Evolutionary conservation across 495 filamentous ascomycete species (phyloP).

Genomic region (Penicillium canariense): DNA sequence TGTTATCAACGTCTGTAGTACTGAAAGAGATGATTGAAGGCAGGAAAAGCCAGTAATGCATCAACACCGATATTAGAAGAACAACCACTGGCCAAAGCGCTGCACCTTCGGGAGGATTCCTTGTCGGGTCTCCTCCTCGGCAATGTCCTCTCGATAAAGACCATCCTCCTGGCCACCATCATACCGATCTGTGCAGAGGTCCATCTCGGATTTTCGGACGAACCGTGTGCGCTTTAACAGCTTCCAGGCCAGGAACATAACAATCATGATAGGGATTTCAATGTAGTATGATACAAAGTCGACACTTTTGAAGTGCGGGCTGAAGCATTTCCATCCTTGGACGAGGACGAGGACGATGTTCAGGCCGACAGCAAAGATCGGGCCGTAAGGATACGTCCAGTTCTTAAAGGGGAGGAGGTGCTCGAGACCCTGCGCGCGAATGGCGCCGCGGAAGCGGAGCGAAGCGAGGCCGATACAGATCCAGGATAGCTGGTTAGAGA

Average conservation of each 20-base stretch:
- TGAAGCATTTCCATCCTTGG: conserved; percentile 60
- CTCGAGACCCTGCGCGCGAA: conserved; percentile 52
- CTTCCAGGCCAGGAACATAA: conserved; percentile 54
- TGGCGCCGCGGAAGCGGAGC: conserved; percentile 55
- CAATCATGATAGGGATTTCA: conserved; percentile 49
- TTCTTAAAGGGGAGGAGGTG: conserved; percentile 61
- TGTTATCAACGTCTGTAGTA: background rate
- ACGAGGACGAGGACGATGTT: conserved; percentile 57
- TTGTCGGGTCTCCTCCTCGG: conserved; percentile 8
- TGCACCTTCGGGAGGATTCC: conserved; percentile 23
- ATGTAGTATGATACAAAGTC: conserved; percentile 54
- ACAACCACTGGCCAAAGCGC: conserved; percentile 35
- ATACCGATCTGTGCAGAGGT: conserved; percentile 54
- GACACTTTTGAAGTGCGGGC: conserved; percentile 47
- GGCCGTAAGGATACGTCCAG: conserved; percentile 59
- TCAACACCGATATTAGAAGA: conserved; percentile 18
- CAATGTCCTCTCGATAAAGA: conserved; percentile 2
- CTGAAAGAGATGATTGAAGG: background rate
- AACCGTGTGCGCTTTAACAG: conserved; percentile 43
- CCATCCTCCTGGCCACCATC: conserved; percentile 15
- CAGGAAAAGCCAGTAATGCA: background rate
- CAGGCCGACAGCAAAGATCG: conserved; percentile 48
- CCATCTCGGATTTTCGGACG: conserved; percentile 43
- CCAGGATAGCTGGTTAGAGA: conserved; percentile 64
- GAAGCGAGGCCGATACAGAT: conserved; percentile 57